Base-by-base conservation (phyloP, 495 filamentous ascomycete species). In the Podospora conica region DNA sequence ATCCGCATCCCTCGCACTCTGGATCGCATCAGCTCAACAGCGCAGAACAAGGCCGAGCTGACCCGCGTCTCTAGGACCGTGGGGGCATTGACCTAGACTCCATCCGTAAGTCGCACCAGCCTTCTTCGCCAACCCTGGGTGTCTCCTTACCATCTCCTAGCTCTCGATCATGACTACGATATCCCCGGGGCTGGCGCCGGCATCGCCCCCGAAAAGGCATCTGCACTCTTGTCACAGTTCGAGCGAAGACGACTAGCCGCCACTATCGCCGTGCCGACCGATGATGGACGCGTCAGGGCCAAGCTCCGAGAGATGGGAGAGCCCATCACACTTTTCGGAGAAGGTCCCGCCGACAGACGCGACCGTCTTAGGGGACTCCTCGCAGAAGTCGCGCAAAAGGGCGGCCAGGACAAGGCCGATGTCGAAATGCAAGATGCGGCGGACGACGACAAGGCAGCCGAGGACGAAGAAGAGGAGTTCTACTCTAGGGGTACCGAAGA, bases 321-420 rank as follows among this genome's bases (percentile, higher is more conserved):
- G 74, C 96, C 95, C 3, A 89, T 98, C 63, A 99, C 96, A 6
- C 83, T 98, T 0, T 99, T 99, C 70, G 95, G 92, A 55, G 95
- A 99, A 82, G 93, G 91, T 7, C 90, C 89, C 0, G 87, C 81
- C 7, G 94, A 98, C 69, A 82, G 95, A 64, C 84, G 95, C 79
- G 95, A 97, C 67, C 85, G 95, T 64, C 74, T 99, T 66, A 87
- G 95, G 70, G 90, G 91, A 73, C 79, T 98, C 0, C 80, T 98
- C 53, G 88, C 88, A 3, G 84, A 85, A 33, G 80, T 91, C 65
- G 85, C 86, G n/a, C 92, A 96, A 68, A 79, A 80, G 5, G 73
- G 82, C 23, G 79, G 75, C 15, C 82, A 72, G 11, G 77, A 82
- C 61, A 82, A 85, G 12, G 85, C 83, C 53, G 86, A 88, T 55